phyloP scores from a whole-genome alignment of 2,329 filamentous ascomycete genomes.

The Talaromyces sp. region DNA sequence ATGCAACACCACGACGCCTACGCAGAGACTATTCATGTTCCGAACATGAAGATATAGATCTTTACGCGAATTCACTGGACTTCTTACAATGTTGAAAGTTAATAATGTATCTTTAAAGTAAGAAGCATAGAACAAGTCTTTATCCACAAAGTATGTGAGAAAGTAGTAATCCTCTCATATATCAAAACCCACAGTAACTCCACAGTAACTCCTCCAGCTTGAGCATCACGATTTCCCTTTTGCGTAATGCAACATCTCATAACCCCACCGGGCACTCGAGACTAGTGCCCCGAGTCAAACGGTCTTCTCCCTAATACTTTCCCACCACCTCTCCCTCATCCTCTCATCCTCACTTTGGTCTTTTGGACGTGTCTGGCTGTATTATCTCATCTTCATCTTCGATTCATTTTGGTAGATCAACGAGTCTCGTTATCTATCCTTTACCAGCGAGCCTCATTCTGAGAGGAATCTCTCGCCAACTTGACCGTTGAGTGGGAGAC shows the following conservation, averaged over 20 bases:
- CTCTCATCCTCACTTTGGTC: not conserved
- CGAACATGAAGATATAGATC: not conserved
- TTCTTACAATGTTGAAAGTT: not conserved
- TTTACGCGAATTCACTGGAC: not conserved
- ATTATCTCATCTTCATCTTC: not conserved
- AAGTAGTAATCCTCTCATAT: not conserved
- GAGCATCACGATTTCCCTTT: slow-evolving; percentile 5
- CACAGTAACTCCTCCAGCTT: not conserved
- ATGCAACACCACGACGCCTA: not conserved
- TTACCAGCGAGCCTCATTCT: not conserved
- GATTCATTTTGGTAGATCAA: not conserved
- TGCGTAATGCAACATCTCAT: not conserved
- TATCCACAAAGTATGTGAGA: not conserved
- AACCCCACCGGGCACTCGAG: not conserved
- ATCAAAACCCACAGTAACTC: not conserved
- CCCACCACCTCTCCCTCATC: not conserved
- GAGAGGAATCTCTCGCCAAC: not conserved
- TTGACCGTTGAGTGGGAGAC: not conserved
- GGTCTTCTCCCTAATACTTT: not conserved
- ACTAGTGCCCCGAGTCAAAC: not conserved
- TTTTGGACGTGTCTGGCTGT: not conserved
- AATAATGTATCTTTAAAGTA: no score
- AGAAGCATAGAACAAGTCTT: not conserved
- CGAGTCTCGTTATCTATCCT: no score
- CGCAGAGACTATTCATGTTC: not conserved